Conservation (phyloP, 768 basidiomycete species). For the Sarcomyxa edulis region DNA sequence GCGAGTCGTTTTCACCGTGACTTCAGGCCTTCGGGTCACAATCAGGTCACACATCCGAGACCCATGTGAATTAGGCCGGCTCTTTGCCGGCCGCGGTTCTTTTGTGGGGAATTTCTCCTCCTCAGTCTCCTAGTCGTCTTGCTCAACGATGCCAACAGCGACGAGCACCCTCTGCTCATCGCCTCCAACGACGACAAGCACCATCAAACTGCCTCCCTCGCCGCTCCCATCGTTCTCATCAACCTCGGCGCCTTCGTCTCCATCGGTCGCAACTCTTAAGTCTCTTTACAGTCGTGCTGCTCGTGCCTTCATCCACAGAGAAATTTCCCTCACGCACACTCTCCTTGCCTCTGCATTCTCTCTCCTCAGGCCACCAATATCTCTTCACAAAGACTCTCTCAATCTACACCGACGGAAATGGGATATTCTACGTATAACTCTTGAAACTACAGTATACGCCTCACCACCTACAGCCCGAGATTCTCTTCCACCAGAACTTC, state of each 20-base stretch:
- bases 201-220: conserved; percentile 30
- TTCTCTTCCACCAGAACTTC: conserved; percentile 45
- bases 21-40: too few relatives aligned
- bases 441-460: conserved; percentile 69
- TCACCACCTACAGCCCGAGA: conserved; percentile 39
- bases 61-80: too few relatives aligned
- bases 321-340: conserved; percentile 59
- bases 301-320: conserved; percentile 72
- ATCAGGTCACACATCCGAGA: too few relatives aligned
- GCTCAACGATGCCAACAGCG: conserved; percentile 42
- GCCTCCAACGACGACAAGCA: conserved; percentile 15
- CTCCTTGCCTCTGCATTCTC: conserved; percentile 67
- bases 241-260: conserved; percentile 16
- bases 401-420: conserved; percentile 68
- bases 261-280: conserved; percentile 49
- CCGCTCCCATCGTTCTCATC: conserved; percentile 13
- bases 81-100: too few relatives aligned
- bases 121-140: neutral
- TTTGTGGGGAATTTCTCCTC: too few relatives aligned
- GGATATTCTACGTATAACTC: conserved; percentile 82
- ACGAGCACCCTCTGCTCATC: conserved; percentile 34
- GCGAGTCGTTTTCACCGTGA: too few relatives aligned
- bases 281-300: conserved; percentile 75
- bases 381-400: conserved; percentile 29
- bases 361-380: conserved; percentile 40